Evolutionary conservation across 2,329 filamentous ascomycete species (phyloP), one percentile per base, ranked within the genome.

Genomic region (Aureobasidium sp.): DNA sequence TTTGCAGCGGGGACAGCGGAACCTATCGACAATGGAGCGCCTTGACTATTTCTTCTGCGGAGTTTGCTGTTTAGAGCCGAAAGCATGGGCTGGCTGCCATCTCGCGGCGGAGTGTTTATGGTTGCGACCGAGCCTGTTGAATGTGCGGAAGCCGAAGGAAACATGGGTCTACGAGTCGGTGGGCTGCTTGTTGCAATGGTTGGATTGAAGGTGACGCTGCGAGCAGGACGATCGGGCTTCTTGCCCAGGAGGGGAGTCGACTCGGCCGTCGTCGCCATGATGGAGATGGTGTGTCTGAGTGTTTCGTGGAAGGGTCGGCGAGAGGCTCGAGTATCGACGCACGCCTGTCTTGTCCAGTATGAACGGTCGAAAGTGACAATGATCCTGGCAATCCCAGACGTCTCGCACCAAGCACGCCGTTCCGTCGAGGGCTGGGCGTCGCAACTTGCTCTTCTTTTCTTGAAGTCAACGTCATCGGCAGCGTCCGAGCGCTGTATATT

Each of bases 51-150:
- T 66, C 92, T 84, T 69, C 93, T 82, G 60, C 90, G 87, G 50
- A 97, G 81, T 76, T 92, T 96, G 81, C 81, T 93, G 76, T 97
- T 96, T 67, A 97, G 77, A 3, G 88, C 84, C 5, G 91, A 86
- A 27, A 96, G 83, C 75, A 89, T 86, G 4, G 85, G 85, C 72
- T 67, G 78, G 64, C 59, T 75, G 74, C 64, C 74, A 73, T 66
- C 78, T 71, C 62, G 73, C 70, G 49, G 74, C 49, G 61, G 70
- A 64, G 73, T 74, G 24, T 77, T 72, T 57, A 73, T 71, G 48
- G 76, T 74, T 39, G 70, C 64, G 63, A 69, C 62, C 35, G 66
- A 61, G 39, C 64, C 62, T 59, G 69, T 64, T 2, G 74, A 70
- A 27, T 68, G 63, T 37, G 69, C 67, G 35, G 69, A 67, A 29